Percentiles rank a stretch among this genome's conserved stretches.
phyloP scores from a whole-genome alignment of 495 filamentous ascomycete genomes.

The Clavariopsis aquatica region DNA sequence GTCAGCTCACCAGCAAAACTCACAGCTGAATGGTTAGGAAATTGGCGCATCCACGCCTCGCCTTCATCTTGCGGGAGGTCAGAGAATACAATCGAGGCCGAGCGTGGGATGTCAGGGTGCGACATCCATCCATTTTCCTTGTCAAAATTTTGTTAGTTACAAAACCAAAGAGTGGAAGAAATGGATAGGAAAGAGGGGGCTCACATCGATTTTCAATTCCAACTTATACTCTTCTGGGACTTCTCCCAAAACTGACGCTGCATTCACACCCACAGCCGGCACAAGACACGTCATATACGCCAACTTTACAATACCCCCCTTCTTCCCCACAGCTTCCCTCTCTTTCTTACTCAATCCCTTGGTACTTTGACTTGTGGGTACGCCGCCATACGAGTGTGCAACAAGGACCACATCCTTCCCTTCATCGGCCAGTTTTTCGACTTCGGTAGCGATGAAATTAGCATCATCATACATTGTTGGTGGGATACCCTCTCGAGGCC shows the following conservation, averaged over 20 bases:
- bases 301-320: constrained; percentile 28
- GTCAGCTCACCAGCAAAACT: constrained; percentile 6
- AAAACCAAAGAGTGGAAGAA: not conserved
- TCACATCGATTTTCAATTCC: not conserved
- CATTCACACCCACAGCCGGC: constrained; percentile 5
- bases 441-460: constrained; percentile 9
- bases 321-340: constrained; percentile 24
- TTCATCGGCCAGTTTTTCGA: constrained; percentile 22
- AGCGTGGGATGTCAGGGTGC: not conserved
- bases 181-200: not conserved
- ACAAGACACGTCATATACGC: constrained; percentile 28
- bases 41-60: not conserved
- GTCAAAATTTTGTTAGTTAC: not conserved
- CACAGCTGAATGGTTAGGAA: not conserved
- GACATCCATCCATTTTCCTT: constrained; percentile 18
- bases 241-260: not conserved
- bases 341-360: constrained; percentile 29
- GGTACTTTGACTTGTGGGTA: not conserved
- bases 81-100: not conserved
- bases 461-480: constrained; percentile 34
- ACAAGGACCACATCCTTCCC: constrained; percentile 32
- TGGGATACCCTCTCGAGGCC: not conserved
- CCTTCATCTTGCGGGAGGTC: constrained; percentile 5
- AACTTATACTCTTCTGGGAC: not conserved
- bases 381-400: constrained; percentile 31